Evolutionary conservation across 2,329 filamentous ascomycete species (phyloP).

Genomic region (Lasiodiplodia theobromae): DNA sequence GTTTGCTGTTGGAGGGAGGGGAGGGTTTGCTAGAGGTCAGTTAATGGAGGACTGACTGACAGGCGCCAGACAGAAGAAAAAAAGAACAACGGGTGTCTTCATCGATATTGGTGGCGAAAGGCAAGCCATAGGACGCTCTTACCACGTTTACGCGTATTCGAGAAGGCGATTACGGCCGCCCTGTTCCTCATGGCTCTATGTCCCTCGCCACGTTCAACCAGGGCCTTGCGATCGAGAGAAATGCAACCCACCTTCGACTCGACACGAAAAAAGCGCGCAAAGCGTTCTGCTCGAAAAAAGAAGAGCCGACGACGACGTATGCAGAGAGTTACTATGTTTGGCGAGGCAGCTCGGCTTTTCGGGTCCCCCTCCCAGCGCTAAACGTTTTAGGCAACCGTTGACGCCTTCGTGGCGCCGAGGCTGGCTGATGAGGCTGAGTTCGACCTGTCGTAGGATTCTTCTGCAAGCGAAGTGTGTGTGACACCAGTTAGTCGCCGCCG

Average conservation of each 20-base stretch:
- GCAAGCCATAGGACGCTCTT: too few relatives aligned
- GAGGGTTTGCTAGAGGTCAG: background rate
- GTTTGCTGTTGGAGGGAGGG: too few relatives aligned
- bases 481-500: background rate
- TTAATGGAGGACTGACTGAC: too few relatives aligned
- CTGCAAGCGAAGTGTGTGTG: background rate
- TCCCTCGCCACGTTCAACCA: background rate
- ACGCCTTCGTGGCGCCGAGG: background rate
- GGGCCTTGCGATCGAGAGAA: background rate
- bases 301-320: background rate
- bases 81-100: too few relatives aligned
- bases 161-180: too few relatives aligned
- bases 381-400: slow-evolving; percentile 1
- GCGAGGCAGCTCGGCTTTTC: background rate
- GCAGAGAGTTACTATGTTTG: background rate
- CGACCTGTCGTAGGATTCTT: background rate
- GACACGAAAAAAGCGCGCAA: background rate
- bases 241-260: background rate
- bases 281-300: background rate
- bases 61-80: too few relatives aligned
- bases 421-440: slow-evolving; percentile 7
- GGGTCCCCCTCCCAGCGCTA: background rate
- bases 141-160: too few relatives aligned
- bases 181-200: background rate
- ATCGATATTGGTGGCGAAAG: too few relatives aligned